These are phyloP conservation scores for Alternaria sp. DNA, from an alignment of 2,329 filamentous ascomycete species.

Conservation along the genomic window DNA sequence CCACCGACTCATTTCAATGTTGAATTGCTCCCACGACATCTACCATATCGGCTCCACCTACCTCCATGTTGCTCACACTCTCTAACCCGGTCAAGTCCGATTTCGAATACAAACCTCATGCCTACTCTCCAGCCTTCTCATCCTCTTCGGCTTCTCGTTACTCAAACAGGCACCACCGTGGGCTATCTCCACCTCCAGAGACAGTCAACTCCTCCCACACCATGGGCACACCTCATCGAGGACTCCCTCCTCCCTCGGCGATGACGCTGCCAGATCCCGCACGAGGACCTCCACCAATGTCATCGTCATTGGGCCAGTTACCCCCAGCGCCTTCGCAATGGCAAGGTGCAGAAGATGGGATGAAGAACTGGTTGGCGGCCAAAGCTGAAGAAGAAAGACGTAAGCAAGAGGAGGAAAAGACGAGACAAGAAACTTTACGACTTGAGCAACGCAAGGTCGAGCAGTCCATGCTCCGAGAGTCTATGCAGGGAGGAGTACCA, in stretches of 20 bases:
- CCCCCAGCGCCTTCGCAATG: conserved; percentile 56
- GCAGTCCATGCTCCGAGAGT: conserved; percentile 59
- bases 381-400: conserved; percentile 61
- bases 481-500: conserved; percentile 58
- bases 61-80: conserved; percentile 59
- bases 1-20: conserved; percentile 44
- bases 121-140: conserved; percentile 53
- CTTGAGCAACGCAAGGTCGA: conserved; percentile 61
- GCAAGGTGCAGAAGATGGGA: conserved; percentile 59
- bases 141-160: conserved; percentile 47
- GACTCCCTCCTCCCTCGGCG: conserved; percentile 59
- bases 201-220: conserved; percentile 50
- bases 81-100: conserved; percentile 56
- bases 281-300: conserved; percentile 45
- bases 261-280: conserved; percentile 59
- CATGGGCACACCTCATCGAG: conserved; percentile 60
- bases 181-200: conserved; percentile 49
- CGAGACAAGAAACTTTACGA: conserved; percentile 56
- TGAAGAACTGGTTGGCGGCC: conserved; percentile 58
- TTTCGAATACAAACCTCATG: conserved; percentile 58
- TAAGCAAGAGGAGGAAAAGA: conserved; percentile 61
- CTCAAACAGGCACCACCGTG: conserved; percentile 50
- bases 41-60: conserved; percentile 22
- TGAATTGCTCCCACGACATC: conserved; percentile 28
- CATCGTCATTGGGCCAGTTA: conserved; percentile 49